These are phyloP conservation scores for Tylopilus sp. DNA, from an alignment of 768 basidiomycete genomes.

Conservation along the genomic window DNA sequence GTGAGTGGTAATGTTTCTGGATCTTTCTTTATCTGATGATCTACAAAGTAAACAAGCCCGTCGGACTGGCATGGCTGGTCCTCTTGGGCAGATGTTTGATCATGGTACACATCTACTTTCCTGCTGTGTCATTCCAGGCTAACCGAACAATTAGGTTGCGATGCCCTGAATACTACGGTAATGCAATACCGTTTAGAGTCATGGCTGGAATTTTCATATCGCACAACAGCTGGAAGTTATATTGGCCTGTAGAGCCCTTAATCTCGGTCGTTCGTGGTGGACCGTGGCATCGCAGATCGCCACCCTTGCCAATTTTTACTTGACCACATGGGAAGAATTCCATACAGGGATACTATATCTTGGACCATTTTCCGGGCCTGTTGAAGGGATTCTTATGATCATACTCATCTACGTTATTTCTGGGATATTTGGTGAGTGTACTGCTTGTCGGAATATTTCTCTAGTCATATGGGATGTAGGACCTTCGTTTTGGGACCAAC, in stretches of 20 bases:
- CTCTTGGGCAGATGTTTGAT: slow-evolving; percentile 97
- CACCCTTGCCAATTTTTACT: slow-evolving; percentile 66
- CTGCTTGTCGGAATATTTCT: neutral
- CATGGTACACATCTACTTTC: slow-evolving; percentile 57
- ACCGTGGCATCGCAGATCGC: slow-evolving; percentile 82
- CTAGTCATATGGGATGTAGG: slow-evolving; percentile 41
- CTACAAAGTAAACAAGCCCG: slow-evolving; percentile 88
- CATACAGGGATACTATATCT: slow-evolving; percentile 92
- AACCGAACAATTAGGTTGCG: slow-evolving; percentile 56
- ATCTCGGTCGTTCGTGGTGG: slow-evolving; percentile 96
- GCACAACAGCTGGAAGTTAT: slow-evolving; percentile 79
- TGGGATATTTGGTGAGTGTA: slow-evolving; percentile 62
- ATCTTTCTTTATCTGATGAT: neutral
- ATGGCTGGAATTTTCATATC: neutral
- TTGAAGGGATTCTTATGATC: slow-evolving; percentile 93
- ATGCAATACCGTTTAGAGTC: slow-evolving; percentile 2
- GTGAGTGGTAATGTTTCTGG: slow-evolving; percentile 36
- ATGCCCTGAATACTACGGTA: slow-evolving; percentile 94
- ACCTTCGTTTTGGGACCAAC: slow-evolving; percentile 76
- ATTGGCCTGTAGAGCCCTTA: slow-evolving; percentile 78
- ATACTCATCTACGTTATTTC: slow-evolving; percentile 71
- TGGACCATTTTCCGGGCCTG: slow-evolving; percentile 90
- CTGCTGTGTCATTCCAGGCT: neutral
- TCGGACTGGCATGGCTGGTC: slow-evolving; percentile 95
- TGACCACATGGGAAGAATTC: slow-evolving; percentile 80